A percentile compares a stretch with the other conserved stretches of the same genome.
Conservation (phyloP, 2,329 filamentous ascomycete genomes). For the Ascochyta clinopodiicola region DNA sequence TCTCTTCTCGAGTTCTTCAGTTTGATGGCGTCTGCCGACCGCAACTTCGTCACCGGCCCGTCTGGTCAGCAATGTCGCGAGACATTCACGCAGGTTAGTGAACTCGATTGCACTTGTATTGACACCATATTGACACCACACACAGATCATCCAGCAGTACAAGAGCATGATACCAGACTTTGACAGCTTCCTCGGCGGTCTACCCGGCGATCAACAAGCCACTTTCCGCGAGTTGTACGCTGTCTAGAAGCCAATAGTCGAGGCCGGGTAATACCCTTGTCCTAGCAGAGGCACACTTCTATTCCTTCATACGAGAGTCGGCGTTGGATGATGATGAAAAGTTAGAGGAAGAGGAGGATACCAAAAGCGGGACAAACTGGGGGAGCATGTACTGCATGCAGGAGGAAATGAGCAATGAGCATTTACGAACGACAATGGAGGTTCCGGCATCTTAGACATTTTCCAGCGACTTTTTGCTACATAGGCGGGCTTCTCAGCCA, state of each 20-base stretch:
- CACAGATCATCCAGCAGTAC: constrained; percentile 60
- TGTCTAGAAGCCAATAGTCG: constrained; percentile 26
- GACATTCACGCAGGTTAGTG: constrained; percentile 69
- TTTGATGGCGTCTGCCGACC: constrained; percentile 75
- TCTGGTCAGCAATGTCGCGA: constrained; percentile 67
- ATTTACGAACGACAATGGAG: constrained; percentile 30
- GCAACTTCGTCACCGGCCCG: constrained; percentile 63
- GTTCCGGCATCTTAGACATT: constrained; percentile 45
- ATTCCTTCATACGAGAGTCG: constrained; percentile 30
- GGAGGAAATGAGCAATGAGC: constrained; percentile 26
- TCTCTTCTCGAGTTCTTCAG: constrained; percentile 82
- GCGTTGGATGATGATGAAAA: constrained; percentile 32
- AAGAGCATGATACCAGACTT: constrained; percentile 63
- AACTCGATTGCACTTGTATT: not conserved
- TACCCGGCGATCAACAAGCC: constrained; percentile 53
- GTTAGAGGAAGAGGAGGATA: constrained; percentile 37
- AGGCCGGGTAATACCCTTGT: not conserved
- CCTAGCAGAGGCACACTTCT: not conserved
- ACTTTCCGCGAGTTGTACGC: constrained; percentile 53
- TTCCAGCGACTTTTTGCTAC: constrained; percentile 26
- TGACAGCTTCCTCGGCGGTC: constrained; percentile 56
- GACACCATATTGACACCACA: constrained; percentile 22
- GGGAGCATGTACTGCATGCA: constrained; percentile 1
- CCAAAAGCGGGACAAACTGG: constrained; percentile 19
- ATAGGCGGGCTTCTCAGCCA: constrained; percentile 14